Evolutionary conservation across 306 rosid genomes (phyloP), one percentile per base, ranked within the genome.

Genomic region (Inga oerstediana): DNA sequence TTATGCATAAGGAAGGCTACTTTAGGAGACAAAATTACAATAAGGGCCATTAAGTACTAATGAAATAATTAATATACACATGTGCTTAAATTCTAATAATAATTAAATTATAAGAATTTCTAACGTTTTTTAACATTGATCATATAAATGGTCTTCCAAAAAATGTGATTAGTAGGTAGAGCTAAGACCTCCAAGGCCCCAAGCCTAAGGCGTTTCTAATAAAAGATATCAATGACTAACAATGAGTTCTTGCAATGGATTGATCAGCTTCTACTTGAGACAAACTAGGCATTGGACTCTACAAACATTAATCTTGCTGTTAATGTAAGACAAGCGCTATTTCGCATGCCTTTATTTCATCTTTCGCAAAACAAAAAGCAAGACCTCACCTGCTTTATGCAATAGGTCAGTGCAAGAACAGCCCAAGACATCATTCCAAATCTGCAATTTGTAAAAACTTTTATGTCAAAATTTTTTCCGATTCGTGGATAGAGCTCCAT

Each of bases 381-480:
- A 64, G 81, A 70, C 85, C 72, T 78, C 85, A 94, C 98, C 98
- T 96, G 99, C 92, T 96, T 96, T 88, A 96, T 96, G 93, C 97
- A 92, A 86, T 94, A 96, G 75, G 99, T 96, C 80, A 96, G 68
- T 52, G 99, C 94, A 88, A 96, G 98, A 87, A 96, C 99, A 22
- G 98, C 98, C 99, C 99, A 96, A 16, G 98, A 94, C 99, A 96
- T 96, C 99, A 96, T 96, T 86, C 99, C 99, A 88, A 96, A 96
- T 91, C 99, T 90, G 92, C 97, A 90, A 91, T 96, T 96, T 54
- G 99, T 96, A 89, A 96, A 96, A 83, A 92, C 97, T 90, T 96
- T 94, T 67, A 96, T 94, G 80, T 96, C 99, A 87, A 96, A 94
- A 84, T 87, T 22, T 83, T 94, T 86, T 49, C 99, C 99, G 66